A percentile compares a stretch with the other conserved stretches of the same genome.
phyloP scores from a whole-genome alignment of 805 yeast species.

The Candida arabinofermentans region DNA sequence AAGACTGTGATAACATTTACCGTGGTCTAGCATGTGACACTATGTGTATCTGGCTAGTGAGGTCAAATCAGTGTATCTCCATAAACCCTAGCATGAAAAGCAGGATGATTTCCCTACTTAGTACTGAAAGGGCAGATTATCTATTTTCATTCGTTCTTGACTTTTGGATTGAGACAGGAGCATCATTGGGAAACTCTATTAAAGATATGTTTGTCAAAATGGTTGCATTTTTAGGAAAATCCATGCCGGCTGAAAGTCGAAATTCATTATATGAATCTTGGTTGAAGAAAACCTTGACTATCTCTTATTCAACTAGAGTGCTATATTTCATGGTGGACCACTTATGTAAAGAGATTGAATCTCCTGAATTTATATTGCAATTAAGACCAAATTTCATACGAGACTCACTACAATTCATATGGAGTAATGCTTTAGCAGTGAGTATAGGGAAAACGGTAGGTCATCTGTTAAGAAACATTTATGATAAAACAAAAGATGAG shows the following conservation, averaged over 20 bases:
- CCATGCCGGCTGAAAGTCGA: conserved; percentile 6
- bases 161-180: conserved; percentile 67
- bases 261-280: conserved; percentile 37
- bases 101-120: conserved; percentile 6
- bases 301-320: conserved; percentile 53
- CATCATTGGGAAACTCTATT: conserved; percentile 67
- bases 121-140: conserved; percentile 22
- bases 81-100: neutral
- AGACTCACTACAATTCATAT: conserved; percentile 46
- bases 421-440: conserved; percentile 60
- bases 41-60: conserved; percentile 58
- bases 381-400: conserved; percentile 43
- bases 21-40: conserved; percentile 53
- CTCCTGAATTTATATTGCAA: conserved; percentile 36
- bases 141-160: conserved; percentile 56
- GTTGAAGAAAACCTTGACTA: conserved; percentile 39
- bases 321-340: conserved; percentile 57
- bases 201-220: conserved; percentile 56
- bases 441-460: conserved; percentile 57
- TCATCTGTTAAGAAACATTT: conserved; percentile 34
- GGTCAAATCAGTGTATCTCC: conserved; percentile 42
- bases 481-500: conserved; percentile 14
- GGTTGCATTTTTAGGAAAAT: conserved; percentile 32
- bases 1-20: conserved; percentile 33
- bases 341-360: conserved; percentile 45